Conservation (phyloP, 148 eudicot genomes). For the Arctostaphylos glauca region DNA sequence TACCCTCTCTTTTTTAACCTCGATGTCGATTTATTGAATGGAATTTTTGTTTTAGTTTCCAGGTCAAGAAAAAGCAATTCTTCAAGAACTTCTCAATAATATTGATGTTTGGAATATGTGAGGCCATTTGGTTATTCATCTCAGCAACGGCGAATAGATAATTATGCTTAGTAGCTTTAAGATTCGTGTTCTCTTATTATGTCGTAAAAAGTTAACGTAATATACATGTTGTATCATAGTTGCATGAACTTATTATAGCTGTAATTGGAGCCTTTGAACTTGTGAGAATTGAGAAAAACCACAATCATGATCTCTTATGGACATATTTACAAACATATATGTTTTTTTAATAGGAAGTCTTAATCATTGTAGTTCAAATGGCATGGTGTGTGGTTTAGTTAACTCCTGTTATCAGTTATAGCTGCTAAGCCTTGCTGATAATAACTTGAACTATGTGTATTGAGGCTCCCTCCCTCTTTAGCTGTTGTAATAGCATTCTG, state of each 20-base stretch:
- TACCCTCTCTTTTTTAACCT: not conserved
- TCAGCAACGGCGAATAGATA: too few species aligned
- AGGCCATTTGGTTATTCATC: too few species aligned
- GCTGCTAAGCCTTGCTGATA: not conserved
- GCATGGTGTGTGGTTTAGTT: not conserved
- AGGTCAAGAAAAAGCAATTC: constrained; percentile 97
- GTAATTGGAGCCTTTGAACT: not conserved
- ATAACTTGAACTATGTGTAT: not conserved
- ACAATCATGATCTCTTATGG: not conserved
- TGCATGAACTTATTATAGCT: not conserved
- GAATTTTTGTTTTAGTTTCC: constrained; percentile 54
- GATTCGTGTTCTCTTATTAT: not conserved
- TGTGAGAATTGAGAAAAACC: not conserved
- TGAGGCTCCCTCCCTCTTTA: not conserved
- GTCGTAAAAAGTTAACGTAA: not conserved
- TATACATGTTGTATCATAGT: not conserved
- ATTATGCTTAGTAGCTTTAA: not conserved
- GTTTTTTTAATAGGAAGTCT: not conserved
- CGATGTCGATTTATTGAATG: not conserved
- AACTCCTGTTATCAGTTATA: not conserved
- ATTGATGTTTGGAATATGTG: constrained; percentile 76
- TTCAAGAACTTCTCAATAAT: constrained; percentile 82
- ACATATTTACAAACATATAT: not conserved
- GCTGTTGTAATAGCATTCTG: not conserved
- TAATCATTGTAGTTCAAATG: not conserved